Base-by-base conservation (phyloP, 768 basidiomycete species). In the Phaffia tasmanica region DNA sequence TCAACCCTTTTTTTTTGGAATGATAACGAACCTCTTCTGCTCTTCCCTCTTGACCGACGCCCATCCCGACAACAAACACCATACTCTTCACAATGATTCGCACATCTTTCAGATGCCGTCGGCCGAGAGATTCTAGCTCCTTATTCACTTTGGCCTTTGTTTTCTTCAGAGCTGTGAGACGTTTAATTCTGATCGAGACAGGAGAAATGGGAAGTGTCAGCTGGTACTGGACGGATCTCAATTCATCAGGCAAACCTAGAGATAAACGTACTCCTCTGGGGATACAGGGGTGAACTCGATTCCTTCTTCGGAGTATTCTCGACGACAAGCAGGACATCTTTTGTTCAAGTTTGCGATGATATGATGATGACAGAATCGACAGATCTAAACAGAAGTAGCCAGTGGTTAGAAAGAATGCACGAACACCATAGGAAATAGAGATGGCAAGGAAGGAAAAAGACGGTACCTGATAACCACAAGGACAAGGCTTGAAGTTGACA, bases 341-440 rank as follows among this genome's bases (percentile, higher is more conserved):
- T 91, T 86, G 76, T 98, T 98, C 69, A 94, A 81, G 78, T 95
- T 89, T 78, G 89, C 85, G 79, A 88, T 87, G 81, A 95, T 94
- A 78, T 98, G 92, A 78, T 99, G 89, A 85, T 92, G 98, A 77
- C 95, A 99, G 79, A 99, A 99, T 65, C 91, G 87, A 77, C 95
- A 99, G 71, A 99, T 90, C 95, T 99, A 70, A 4, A 18, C 16
- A n/a, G 3, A 25, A 51, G 63, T 58, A 66, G 27, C 53, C 71
- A 25, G 61, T 1, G 23, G 51, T 27, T 2, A 32, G 32, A 63
- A 15, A 30, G 14, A 47, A 23, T 4, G 21, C 42, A 1, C 62
- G 50, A 48, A 35, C 27, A 21, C 19, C 14, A 46, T 19, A 32
- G 7, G 46, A 30, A 35, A 1, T 15, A 4, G 32, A 64, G 25